Evolutionary conservation across 352 stramenopile species (phyloP).

Genomic region (Pythium rhizo-oryzae): DNA sequence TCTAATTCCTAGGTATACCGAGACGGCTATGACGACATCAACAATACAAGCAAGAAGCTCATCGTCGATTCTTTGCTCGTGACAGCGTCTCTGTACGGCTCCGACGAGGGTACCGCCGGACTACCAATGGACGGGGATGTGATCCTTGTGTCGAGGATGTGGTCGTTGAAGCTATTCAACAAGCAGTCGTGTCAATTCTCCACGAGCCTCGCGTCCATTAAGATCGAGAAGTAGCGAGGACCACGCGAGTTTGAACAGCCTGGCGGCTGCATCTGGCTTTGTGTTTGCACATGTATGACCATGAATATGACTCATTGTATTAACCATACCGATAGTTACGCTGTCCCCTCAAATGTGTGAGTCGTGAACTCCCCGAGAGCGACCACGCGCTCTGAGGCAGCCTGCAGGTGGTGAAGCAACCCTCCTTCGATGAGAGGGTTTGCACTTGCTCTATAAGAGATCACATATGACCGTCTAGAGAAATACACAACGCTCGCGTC

Average conservation of each 20-base stretch:
- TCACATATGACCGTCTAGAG: conserved; percentile 2
- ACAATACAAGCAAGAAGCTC: background rate
- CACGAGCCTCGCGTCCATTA: conserved; percentile 4
- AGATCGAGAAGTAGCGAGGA: background rate
- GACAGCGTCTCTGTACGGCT: conserved; percentile 9
- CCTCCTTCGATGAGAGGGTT: background rate
- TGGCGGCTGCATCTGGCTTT: background rate
- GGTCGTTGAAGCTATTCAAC: conserved; percentile 3
- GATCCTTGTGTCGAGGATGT: background rate
- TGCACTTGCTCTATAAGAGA: conserved; percentile 2
- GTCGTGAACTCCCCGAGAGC: background rate
- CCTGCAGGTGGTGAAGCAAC: background rate
- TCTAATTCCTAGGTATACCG: background rate
- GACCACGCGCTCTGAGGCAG: background rate
- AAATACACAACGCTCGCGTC: background rate
- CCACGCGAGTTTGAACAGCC: background rate
- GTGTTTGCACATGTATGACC: background rate
- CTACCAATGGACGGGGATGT: background rate
- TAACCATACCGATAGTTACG: background rate
- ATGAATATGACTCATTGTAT: background rate
- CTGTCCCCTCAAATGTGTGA: background rate
- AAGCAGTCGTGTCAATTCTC: conserved; percentile 7
- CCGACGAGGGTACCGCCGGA: background rate
- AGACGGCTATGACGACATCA: background rate
- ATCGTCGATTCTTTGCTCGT: conserved; percentile 8